phyloP scores from a whole-genome alignment of 345 rosid species.

The thale cress (Arabidopsis thaliana) region TAIR10.1 NC_003070.9:2047501-2048000 shows the following conservation, averaged over 20 bases:
- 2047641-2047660: background rate
- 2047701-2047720: conserved; percentile 41
- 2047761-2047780: conserved; percentile 69
- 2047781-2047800: conserved; percentile 54
- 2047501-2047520: conserved; percentile 11
- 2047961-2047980: conserved; percentile 76
- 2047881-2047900: conserved; percentile 8
- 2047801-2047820: conserved; percentile 63
- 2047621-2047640: background rate
- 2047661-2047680: background rate
- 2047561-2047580: background rate
- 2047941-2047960: conserved; percentile 93
- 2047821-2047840: conserved; percentile 47
- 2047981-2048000: conserved; percentile 51
- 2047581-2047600: background rate
- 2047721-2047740: conserved; percentile 23
- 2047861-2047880: background rate
- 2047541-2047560: background rate
- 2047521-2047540: background rate
- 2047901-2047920: conserved; percentile 4
- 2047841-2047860: conserved; percentile 35
- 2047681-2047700: background rate
- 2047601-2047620: background rate
- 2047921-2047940: conserved; percentile 25
- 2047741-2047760: conserved; percentile 57